Evolutionary conservation across 139 green algal genomes (phyloP).

Genomic region (Chlamydomonas sp.): DNA sequence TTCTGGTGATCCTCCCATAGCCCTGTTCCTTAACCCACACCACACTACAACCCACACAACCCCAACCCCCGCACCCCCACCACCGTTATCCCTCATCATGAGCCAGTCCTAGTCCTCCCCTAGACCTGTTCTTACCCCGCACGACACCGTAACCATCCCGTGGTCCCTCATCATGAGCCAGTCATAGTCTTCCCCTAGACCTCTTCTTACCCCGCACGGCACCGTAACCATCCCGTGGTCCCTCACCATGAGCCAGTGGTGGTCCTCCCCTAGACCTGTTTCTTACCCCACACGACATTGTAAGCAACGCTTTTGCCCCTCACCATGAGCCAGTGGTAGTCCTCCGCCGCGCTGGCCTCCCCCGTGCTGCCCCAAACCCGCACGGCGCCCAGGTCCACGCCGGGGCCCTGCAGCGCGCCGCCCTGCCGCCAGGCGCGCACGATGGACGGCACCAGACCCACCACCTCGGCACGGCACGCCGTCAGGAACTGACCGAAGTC

Average conservation of each 20-base stretch:
- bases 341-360: conserved; percentile 77
- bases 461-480: conserved; percentile 75
- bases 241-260: conserved; percentile 76
- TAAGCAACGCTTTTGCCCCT: not conserved
- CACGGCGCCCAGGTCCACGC: conserved; percentile 59
- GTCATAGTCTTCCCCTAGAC: conserved; percentile 70
- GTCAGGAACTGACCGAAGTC: conserved; percentile 85
- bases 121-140: no score
- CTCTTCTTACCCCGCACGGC: no score
- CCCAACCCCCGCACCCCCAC: no score
- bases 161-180: conserved; percentile 68
- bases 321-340: conserved; percentile 83
- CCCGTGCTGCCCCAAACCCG: conserved; percentile 78
- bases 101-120: no score
- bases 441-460: conserved; percentile 92
- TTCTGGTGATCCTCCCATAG: no score
- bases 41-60: no score
- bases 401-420: not conserved
- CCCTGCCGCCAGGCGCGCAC: conserved; percentile 76
- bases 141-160: not conserved
- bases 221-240: not conserved
- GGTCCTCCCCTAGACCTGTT: conserved; percentile 60
- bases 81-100: no score
- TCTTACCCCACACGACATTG: no score
- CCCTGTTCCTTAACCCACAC: no score